Conservation (phyloP, 805 yeast genomes). For the Metschnikowia peoriensis region DNA sequence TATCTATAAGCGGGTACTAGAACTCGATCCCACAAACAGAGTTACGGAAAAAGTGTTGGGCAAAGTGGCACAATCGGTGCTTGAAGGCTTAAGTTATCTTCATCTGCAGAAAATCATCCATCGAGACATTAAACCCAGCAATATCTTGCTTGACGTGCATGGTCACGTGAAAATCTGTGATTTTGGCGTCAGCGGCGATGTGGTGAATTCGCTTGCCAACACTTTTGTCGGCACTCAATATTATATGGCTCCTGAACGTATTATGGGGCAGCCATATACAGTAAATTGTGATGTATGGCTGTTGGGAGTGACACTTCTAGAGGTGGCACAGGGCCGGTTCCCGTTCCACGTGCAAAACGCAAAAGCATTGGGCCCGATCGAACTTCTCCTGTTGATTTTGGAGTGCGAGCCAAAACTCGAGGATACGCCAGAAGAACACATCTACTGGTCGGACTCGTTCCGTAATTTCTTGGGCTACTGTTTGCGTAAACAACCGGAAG, state of each 20-base stretch:
- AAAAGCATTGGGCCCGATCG: slow-evolving; percentile 64
- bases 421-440: slow-evolving; percentile 74
- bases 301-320: slow-evolving; percentile 83
- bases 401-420: slow-evolving; percentile 76
- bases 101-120: slow-evolving; percentile 89
- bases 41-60: slow-evolving; percentile 93
- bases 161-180: slow-evolving; percentile 94
- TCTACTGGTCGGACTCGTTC: slow-evolving; percentile 79
- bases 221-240: slow-evolving; percentile 97
- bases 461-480: slow-evolving; percentile 80
- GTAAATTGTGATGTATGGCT: slow-evolving; percentile 98
- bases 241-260: slow-evolving; percentile 98
- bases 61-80: slow-evolving; percentile 81
- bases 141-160: slow-evolving; percentile 67
- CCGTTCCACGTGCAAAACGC: slow-evolving; percentile 54
- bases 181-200: slow-evolving; percentile 97
- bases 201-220: slow-evolving; percentile 90
- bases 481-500: slow-evolving; percentile 71
- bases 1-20: slow-evolving; percentile 73
- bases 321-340: slow-evolving; percentile 89
- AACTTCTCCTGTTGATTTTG: slow-evolving; percentile 74
- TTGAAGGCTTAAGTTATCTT: slow-evolving; percentile 80
- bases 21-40: slow-evolving; percentile 67
- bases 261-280: slow-evolving; percentile 91
- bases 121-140: slow-evolving; percentile 95